These are phyloP conservation scores for Fabrea salina DNA, from an alignment of 169 alveolate species.

Conservation along the genomic window DNA sequence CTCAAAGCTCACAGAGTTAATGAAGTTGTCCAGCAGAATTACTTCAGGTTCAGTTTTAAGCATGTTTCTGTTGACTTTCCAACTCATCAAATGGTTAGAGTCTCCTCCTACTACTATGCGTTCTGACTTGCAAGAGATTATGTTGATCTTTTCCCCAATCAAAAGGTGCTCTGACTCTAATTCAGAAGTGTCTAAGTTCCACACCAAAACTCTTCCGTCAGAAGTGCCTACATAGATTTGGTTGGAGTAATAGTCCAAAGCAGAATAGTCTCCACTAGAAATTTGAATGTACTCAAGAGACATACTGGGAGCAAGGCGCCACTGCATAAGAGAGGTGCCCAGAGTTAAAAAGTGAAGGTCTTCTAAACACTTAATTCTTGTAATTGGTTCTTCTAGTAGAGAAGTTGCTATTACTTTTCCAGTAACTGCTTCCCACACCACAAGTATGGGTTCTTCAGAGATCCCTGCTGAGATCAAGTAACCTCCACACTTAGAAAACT, in stretches of 20 bases:
- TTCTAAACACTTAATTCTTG: background rate
- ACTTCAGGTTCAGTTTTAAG: background rate
- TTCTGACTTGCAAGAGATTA: background rate
- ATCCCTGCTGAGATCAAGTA: background rate
- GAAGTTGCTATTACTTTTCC: background rate
- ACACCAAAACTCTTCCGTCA: background rate
- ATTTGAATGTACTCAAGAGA: background rate
- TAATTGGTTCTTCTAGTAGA: background rate
- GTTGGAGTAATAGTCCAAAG: background rate
- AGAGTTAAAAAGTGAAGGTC: background rate
- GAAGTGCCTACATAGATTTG: background rate
- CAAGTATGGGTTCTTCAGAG: background rate
- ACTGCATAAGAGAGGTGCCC: background rate
- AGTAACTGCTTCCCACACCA: background rate
- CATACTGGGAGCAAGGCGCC: background rate
- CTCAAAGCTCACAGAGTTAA: constrained; percentile 34
- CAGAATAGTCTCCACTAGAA: background rate
- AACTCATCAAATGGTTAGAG: background rate
- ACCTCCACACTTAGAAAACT: background rate
- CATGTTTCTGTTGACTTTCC: background rate
- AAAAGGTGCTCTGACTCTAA: background rate
- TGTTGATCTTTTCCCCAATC: background rate
- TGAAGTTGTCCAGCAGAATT: constrained; percentile 43
- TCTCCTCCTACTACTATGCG: constrained; percentile 4
- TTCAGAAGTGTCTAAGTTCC: background rate